A percentile compares a stretch with the other conserved stretches of the same genome.
Evolutionary conservation across 2,329 filamentous ascomycete genomes (phyloP).

Genomic region (Fusarium sp.): DNA sequence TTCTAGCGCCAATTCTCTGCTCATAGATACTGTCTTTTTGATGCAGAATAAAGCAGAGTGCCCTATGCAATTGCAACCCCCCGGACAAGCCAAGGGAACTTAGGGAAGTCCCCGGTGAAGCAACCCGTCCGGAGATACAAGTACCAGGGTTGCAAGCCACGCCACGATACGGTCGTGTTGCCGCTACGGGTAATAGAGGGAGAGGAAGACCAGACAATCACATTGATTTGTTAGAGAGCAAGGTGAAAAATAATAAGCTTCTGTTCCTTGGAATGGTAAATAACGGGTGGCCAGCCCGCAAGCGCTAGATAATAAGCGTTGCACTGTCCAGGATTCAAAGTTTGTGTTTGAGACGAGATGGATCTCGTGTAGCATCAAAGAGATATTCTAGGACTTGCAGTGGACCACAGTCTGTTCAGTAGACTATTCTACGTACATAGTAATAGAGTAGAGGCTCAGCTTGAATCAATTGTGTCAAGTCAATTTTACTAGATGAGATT

Average conservation of each 20-base stretch:
- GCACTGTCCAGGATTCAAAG: constrained; percentile 17
- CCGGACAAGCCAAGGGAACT: constrained; percentile 36
- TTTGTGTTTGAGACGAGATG: constrained; percentile 26
- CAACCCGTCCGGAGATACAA: constrained; percentile 38
- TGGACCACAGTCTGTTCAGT: background rate
- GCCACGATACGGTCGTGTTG: constrained; percentile 19
- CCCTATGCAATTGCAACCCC: constrained; percentile 39
- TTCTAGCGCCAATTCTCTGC: background rate
- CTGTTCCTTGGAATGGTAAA: constrained; percentile 42
- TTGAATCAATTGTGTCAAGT: constrained; percentile 11
- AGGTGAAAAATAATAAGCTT: background rate
- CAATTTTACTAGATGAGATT: constrained; percentile 9
- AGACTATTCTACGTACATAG: background rate
- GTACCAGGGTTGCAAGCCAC: constrained; percentile 33
- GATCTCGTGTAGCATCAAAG: constrained; percentile 22
- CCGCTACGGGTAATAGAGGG: constrained; percentile 16
- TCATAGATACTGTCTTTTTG: constrained; percentile 7
- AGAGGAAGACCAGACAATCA: background rate
- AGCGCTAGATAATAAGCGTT: constrained; percentile 39
- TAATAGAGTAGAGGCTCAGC: background rate
- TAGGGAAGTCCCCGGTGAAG: constrained; percentile 39
- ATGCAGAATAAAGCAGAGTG: constrained; percentile 38
- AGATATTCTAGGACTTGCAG: constrained; percentile 9
- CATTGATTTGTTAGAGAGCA: background rate
- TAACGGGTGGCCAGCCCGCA: constrained; percentile 40